These are phyloP conservation scores for Pythium inflatum DNA, from an alignment of 352 stramenopile genomes.

Conservation along the genomic window DNA sequence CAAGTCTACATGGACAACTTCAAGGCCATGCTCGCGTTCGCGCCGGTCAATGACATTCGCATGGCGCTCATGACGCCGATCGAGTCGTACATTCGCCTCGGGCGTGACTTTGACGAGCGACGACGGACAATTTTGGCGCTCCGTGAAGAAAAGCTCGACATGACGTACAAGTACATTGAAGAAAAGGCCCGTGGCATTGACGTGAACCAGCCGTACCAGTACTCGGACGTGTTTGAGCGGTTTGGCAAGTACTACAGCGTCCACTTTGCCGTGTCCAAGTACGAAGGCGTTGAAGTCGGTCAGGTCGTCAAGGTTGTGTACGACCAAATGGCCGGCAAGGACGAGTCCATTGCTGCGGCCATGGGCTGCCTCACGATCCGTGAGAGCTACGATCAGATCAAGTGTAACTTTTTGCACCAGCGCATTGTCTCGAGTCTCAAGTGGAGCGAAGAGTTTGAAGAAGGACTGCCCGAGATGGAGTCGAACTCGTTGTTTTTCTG, in stretches of 20 bases:
- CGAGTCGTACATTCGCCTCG: constrained; percentile 74
- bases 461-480: constrained; percentile 68
- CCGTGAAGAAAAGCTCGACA: constrained; percentile 78
- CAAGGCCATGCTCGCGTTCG: constrained; percentile 76
- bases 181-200: constrained; percentile 65
- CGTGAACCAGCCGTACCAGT: constrained; percentile 64
- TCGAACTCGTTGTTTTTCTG: constrained; percentile 75
- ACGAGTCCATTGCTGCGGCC: constrained; percentile 54
- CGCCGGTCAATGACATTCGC: constrained; percentile 69
- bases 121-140: constrained; percentile 60
- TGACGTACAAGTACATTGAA: constrained; percentile 82
- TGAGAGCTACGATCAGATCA: constrained; percentile 77
- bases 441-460: constrained; percentile 48
- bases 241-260: constrained; percentile 84
- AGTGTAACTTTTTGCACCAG: constrained; percentile 84
- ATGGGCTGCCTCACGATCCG: constrained; percentile 69
- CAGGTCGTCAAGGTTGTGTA: constrained; percentile 72
- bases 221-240: constrained; percentile 80
- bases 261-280: constrained; percentile 75
- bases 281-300: constrained; percentile 65
- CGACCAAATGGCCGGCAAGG: constrained; percentile 69
- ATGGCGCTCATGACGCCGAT: constrained; percentile 83
- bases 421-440: constrained; percentile 78
- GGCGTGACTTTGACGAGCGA: constrained; percentile 64
- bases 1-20: constrained; percentile 79